Evolutionary conservation across 371 early-diverging fungal genomes (phyloP), one percentile per base, ranked within the genome.

Genomic region (Mucor circinelloides): DNA sequence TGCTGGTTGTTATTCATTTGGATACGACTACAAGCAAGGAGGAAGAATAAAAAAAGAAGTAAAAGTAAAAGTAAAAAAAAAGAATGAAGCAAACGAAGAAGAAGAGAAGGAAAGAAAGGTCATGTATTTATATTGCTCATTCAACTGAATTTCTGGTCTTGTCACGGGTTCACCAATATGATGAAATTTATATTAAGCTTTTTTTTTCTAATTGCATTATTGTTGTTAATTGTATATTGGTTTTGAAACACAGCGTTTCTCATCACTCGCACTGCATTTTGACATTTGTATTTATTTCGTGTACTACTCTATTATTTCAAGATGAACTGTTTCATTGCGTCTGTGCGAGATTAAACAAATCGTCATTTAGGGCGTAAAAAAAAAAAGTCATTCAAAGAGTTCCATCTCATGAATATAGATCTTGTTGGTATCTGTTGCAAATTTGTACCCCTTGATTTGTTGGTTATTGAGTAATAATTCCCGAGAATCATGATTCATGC

Each of bases 151-250:
- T 31, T 55, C 50, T 23, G 15, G 46, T 50, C 25, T 50, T 55
- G 8, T 52, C 56, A 55, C 56, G 56, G 56, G 56, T 28, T 55
- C 28, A 28, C 28, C 56, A 55, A 55, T 30, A 55, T 55, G 56
- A 55, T 55, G 56, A 55, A 55, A 55, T 55, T 31, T 55, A 17
- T 30, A 31, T n/a, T 55, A 55, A 28, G 56, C 56, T 55, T 55
- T 55, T 25, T 46, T 55, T 55, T 7, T 55, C 17, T 55, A 28
- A 27, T 48, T 36, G 36, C 36, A 36, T 36, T 36, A 17, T 44
- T 48, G 10, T 12, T 23, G 21, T 48, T 46, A 19, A n/a, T 40
- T 4, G n/a, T n/a, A 15, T 40, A 17, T 10, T 6, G 48, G 21
- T 50, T 50, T 50, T 50, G 12, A 50, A 50, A 50, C 50, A 31